Base-by-base conservation (phyloP, 2,329 filamentous ascomycete species). In the Alternaria gaisen region DNA sequence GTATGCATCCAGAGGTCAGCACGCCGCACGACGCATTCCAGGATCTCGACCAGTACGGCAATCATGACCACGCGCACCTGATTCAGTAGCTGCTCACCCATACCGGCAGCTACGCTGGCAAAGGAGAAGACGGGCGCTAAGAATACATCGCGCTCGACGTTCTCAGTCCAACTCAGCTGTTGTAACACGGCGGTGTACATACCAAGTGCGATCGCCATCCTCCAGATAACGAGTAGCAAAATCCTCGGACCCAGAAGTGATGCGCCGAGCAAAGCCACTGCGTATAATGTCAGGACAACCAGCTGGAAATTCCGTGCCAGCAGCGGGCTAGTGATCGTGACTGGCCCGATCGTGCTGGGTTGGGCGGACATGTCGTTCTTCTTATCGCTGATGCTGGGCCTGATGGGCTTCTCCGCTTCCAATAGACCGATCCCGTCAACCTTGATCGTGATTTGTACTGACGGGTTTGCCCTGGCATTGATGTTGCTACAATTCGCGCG, bases 21-120 rank as follows among this genome's bases (percentile, higher is more conserved):
- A 18, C 46, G 14, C 3, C 11, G 9, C 34, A 20, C 30, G 1
- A 24, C 20, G 12, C 30, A 30, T 5, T 50, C 5, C 24, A 53
- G 6, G 6, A n/a, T 26, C 18, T 43, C 51, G 8, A 11, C 18
- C 18, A 53, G 12, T 7, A 53, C 2, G 3, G 8, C 7, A 20
- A 43, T 5, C 4, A 11, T 30, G 7, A 10, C 26, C 38, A n/a
- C 12, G n/a, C 38, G n/a, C n/a, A 43, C 1, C 12, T 24, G 22
- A 0, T 14, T 30, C 18, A 52, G 8, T 9, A 57, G 5, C 47
- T 44, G 28, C 24, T 12, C n/a, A 16, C 38, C n/a, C 3, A 38
- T 30, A 86, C 66, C 88, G 85, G 24, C 26, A 20, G n/a, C 30
- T 14, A 18, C 26, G 18, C 9, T 32, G 0, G 30, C 24, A 3